A percentile compares a stretch with the other conserved stretches of the same genome.
These are phyloP conservation scores for Santalum album DNA, from an alignment of 164 flowering plant genomes.

Conservation along the genomic window DNA sequence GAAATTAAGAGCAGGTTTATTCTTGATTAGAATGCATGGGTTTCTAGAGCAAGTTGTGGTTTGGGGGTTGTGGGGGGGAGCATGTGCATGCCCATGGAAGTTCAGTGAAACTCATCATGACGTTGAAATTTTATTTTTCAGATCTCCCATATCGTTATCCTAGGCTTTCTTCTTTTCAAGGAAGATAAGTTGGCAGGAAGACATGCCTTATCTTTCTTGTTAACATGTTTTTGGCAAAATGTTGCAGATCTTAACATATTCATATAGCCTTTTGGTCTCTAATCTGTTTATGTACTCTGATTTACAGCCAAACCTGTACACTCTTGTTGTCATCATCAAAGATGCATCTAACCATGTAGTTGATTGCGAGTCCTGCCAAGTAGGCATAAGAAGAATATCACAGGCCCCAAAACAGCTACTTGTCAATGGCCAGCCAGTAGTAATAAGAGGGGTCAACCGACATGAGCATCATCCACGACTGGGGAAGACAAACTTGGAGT, in stretches of 20 bases:
- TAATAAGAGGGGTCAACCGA: slow-evolving; percentile 88
- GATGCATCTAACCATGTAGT: slow-evolving; percentile 64
- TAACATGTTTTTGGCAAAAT: not conserved
- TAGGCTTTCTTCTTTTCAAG: no score
- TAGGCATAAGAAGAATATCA: slow-evolving; percentile 69
- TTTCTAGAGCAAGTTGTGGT: no score
- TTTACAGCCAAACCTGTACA: slow-evolving; percentile 77
- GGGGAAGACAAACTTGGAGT: slow-evolving; percentile 87
- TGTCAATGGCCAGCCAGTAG: slow-evolving; percentile 75
- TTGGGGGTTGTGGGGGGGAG: no score
- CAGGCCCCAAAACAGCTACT: slow-evolving; percentile 83
- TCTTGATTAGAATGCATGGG: no score
- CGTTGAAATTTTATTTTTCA: no score
- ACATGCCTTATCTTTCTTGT: not conserved
- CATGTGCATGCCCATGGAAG: no score
- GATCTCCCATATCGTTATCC: no score
- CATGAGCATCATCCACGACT: slow-evolving; percentile 97
- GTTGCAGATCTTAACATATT: not conserved
- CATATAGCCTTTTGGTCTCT: not conserved
- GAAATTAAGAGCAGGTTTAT: no score
- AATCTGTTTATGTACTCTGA: slow-evolving; percentile 4
- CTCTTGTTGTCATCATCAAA: slow-evolving; percentile 73
- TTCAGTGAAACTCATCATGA: no score
- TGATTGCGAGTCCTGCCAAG: slow-evolving; percentile 94
- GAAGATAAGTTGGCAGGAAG: no score